Evolutionary conservation across 2,329 filamentous ascomycete species (phyloP).

Genomic region (Ophiosphaerella herpotricha): DNA sequence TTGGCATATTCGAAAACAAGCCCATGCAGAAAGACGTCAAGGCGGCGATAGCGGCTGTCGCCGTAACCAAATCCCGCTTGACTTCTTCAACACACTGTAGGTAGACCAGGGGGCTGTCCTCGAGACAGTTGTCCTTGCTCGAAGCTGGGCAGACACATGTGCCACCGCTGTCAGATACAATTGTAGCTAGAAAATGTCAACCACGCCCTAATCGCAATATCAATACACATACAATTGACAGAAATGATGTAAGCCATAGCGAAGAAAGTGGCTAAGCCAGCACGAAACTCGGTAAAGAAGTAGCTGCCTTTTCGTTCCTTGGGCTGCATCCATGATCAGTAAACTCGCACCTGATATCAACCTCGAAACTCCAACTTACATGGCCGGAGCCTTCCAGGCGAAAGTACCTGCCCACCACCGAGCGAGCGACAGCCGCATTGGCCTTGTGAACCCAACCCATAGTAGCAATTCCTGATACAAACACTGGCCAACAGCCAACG

Average conservation of each 20-base stretch:
- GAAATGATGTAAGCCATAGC: slow-evolving; percentile 65
- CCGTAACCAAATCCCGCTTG: slow-evolving; percentile 80
- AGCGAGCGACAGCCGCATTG: slow-evolving; percentile 41
- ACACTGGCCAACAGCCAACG: too few relatives aligned
- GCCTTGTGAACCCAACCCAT: slow-evolving; percentile 42
- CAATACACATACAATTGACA: slow-evolving; percentile 54
- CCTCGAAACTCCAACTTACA: slow-evolving; percentile 57
- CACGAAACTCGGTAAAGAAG: slow-evolving; percentile 84
- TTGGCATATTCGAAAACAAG: slow-evolving; percentile 78
- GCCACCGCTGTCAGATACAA: slow-evolving; percentile 73
- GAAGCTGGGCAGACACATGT: slow-evolving; percentile 70
- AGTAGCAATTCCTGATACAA: slow-evolving; percentile 12
- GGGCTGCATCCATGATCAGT: slow-evolving; percentile 53
- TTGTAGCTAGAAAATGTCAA: slow-evolving; percentile 49
- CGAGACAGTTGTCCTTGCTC: slow-evolving; percentile 56
- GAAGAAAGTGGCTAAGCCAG: slow-evolving; percentile 72
- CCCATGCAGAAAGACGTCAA: slow-evolving; percentile 84
- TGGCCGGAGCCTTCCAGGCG: slow-evolving; percentile 81
- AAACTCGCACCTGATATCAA: background rate
- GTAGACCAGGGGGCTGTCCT: slow-evolving; percentile 60
- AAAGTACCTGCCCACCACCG: slow-evolving; percentile 58
- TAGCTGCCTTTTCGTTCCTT: slow-evolving; percentile 73
- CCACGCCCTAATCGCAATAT: background rate
- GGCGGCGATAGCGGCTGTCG: slow-evolving; percentile 80
- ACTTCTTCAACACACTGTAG: slow-evolving; percentile 65